Conservation (phyloP, 805 yeast species). For the Nakazawaea ambrosiae region DNA sequence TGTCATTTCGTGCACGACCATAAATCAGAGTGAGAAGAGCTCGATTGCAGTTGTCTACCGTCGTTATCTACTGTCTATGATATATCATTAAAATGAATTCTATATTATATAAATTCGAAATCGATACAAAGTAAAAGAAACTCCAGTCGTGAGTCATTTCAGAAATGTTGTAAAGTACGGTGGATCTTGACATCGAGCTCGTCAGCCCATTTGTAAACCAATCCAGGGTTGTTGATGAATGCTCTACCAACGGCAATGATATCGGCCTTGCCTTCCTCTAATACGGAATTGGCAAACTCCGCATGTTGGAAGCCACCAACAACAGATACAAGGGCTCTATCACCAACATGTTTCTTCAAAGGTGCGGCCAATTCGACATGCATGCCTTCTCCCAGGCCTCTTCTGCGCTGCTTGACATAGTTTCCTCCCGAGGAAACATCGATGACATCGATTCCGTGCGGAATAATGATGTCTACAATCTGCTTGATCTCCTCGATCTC, state of each 20-base stretch:
- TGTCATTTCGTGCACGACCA: no score
- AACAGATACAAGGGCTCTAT: constrained; percentile 32
- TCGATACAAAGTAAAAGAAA: no score
- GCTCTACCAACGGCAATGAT: constrained; percentile 37
- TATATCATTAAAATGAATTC: no score
- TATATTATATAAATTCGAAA: no score
- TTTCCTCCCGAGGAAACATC: constrained; percentile 54
- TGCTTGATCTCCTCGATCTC: constrained; percentile 35
- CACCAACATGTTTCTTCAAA: constrained; percentile 38
- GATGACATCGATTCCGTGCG: constrained; percentile 41
- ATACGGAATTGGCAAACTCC: constrained; percentile 28
- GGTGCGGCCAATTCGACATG: constrained; percentile 34
- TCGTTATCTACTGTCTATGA: no score
- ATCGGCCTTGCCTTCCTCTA: constrained; percentile 40
- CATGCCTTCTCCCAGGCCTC: constrained; percentile 22
- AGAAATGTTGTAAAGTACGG: constrained; percentile 25
- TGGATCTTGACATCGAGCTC: constrained; percentile 34
- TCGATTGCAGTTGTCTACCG: no score
- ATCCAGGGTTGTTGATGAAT: constrained; percentile 43
- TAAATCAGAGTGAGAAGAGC: no score
- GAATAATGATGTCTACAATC: constrained; percentile 30
- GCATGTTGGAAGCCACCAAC: constrained; percentile 38
- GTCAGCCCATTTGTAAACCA: constrained; percentile 44
- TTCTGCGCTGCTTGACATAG: constrained; percentile 23
- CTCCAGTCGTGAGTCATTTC: background rate